Evolutionary conservation across 768 basidiomycete species (phyloP).

Genomic region (Albatrellus ellisii): DNA sequence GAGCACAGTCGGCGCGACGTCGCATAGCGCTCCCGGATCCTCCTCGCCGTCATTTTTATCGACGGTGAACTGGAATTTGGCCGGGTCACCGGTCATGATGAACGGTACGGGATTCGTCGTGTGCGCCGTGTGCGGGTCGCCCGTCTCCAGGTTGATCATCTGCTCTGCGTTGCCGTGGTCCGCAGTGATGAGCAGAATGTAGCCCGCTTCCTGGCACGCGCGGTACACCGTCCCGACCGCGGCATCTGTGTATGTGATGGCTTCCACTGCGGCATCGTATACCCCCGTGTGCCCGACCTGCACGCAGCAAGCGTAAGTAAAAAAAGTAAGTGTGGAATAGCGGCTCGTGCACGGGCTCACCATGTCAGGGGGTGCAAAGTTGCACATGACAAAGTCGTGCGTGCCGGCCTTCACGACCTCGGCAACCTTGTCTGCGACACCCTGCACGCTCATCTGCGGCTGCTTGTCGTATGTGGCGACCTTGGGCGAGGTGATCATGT

Average conservation of each 20-base stretch:
- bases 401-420: slow-evolving; percentile 57
- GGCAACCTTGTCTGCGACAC: slow-evolving; percentile 87
- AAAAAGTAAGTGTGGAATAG: not conserved
- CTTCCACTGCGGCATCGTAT: slow-evolving; percentile 83
- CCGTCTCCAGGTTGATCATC: slow-evolving; percentile 76
- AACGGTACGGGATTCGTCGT: slow-evolving; percentile 86
- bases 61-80: slow-evolving; percentile 38
- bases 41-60: slow-evolving; percentile 36
- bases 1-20: slow-evolving; percentile 84
- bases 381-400: slow-evolving; percentile 93
- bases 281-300: slow-evolving; percentile 88
- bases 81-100: slow-evolving; percentile 62
- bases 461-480: slow-evolving; percentile 90
- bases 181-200: slow-evolving; percentile 78
- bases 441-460: slow-evolving; percentile 82
- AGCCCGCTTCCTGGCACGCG: slow-evolving; percentile 76
- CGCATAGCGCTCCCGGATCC: slow-evolving; percentile 67
- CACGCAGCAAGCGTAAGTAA: not conserved
- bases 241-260: slow-evolving; percentile 77
- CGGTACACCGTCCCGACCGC: slow-evolving; percentile 82
- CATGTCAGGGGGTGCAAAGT: slow-evolving; percentile 97
- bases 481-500: slow-evolving; percentile 86
- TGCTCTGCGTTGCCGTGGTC: slow-evolving; percentile 97
- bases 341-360: slow-evolving; percentile 29
- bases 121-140: slow-evolving; percentile 85